phyloP scores from a whole-genome alignment of 75 land plant genomes.

The Selaginella moellendorffii region DNA sequence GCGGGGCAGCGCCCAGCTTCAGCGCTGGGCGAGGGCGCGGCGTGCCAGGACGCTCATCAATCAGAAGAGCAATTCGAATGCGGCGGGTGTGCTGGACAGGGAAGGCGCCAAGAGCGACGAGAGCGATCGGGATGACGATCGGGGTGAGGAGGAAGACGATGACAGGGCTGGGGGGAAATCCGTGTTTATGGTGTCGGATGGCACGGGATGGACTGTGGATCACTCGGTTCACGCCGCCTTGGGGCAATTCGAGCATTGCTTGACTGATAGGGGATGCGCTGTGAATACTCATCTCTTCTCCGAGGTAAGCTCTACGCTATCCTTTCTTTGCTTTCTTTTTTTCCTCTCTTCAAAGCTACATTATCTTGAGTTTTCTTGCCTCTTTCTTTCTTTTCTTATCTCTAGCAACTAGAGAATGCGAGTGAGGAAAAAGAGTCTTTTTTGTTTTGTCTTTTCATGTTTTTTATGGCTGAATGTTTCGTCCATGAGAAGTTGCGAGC shows the following conservation, averaged over 20 bases:
- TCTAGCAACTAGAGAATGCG: too few relatives aligned
- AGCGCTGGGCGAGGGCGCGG: constrained; percentile 57
- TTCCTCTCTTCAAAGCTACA: too few relatives aligned
- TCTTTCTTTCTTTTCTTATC: too few relatives aligned
- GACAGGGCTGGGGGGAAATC: constrained; percentile 18
- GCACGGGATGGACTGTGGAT: constrained; percentile 97
- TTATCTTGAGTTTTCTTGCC: too few relatives aligned
- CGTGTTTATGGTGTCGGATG: constrained; percentile 91
- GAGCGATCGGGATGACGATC: neutral
- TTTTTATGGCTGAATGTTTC: too few relatives aligned
- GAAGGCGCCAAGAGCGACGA: neutral
- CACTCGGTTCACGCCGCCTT: constrained; percentile 85
- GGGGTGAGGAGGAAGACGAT: constrained; percentile 22
- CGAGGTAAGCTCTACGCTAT: constrained; percentile 50
- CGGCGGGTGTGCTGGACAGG: neutral
- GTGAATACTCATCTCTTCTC: constrained; percentile 87
- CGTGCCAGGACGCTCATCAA: constrained; percentile 42
- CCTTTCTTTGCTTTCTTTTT: too few relatives aligned
- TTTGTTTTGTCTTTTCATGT: too few relatives aligned
- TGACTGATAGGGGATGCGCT: constrained; percentile 52
- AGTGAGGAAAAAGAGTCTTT: too few relatives aligned
- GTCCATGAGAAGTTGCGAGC: too few relatives aligned
- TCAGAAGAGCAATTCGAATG: constrained; percentile 14
- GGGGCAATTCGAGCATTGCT: constrained; percentile 86
- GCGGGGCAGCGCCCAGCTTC: constrained; percentile 47